A percentile compares a stretch with the other conserved stretches of the same genome.
Conservation (phyloP, 73 alveolate species). For the Paraurostyla sp. region DNA sequence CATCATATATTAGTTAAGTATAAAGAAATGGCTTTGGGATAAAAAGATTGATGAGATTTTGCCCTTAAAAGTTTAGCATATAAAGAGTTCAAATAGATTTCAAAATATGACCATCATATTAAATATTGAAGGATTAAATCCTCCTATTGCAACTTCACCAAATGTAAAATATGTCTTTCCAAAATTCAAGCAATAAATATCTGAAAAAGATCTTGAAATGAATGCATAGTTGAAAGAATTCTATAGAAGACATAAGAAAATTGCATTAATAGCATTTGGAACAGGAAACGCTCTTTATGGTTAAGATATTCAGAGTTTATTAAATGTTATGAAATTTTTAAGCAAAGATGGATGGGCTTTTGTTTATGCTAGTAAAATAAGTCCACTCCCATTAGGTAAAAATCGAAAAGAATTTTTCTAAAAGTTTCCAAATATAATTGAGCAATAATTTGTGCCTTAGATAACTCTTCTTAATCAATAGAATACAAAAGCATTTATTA, state of each 20-base stretch:
- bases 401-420: background rate
- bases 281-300: background rate
- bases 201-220: background rate
- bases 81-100: too few relatives aligned
- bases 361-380: background rate
- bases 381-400: background rate
- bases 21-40: background rate
- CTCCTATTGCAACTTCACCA: too few relatives aligned
- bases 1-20: background rate
- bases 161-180: too few relatives aligned
- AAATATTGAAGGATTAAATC: too few relatives aligned
- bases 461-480: background rate
- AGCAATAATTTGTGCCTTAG: background rate
- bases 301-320: background rate
- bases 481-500: background rate
- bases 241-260: background rate
- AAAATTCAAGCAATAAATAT: background rate
- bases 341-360: constrained; percentile 6
- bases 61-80: too few relatives aligned
- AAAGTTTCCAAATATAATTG: background rate
- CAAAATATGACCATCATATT: too few relatives aligned
- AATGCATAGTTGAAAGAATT: background rate
- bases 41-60: background rate
- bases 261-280: constrained; percentile 7
- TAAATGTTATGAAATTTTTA: background rate